Evolutionary conservation across 805 yeast species (phyloP).

Genomic region (Ogataea minuta): DNA sequence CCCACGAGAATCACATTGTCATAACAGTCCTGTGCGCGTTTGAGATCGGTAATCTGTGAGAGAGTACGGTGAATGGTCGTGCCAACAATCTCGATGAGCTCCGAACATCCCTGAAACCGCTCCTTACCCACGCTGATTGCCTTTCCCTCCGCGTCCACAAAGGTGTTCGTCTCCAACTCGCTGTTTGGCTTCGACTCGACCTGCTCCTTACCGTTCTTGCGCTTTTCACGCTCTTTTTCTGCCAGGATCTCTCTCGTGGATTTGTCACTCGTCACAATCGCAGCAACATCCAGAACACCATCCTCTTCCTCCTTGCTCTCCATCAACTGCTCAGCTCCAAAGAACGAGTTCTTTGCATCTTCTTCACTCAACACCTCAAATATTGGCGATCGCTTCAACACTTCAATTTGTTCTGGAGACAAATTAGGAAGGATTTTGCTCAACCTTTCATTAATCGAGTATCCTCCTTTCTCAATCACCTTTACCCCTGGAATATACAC

Average conservation of each 20-base stretch:
- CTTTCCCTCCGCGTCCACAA: slow-evolving; percentile 57
- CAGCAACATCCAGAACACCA: slow-evolving; percentile 84
- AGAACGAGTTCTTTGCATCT: slow-evolving; percentile 58
- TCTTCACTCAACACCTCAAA: slow-evolving; percentile 78
- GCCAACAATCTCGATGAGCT: slow-evolving; percentile 55
- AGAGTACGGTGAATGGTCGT: slow-evolving; percentile 52
- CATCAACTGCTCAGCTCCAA: slow-evolving; percentile 50
- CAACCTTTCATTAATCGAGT: slow-evolving; percentile 55
- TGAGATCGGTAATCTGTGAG: slow-evolving; percentile 54
- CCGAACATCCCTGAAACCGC: slow-evolving; percentile 77
- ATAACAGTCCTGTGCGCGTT: slow-evolving; percentile 77
- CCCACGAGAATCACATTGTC: slow-evolving; percentile 82
- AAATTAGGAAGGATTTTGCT: slow-evolving; percentile 56
- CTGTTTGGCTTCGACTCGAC: slow-evolving; percentile 45
- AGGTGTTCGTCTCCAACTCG: slow-evolving; percentile 71
- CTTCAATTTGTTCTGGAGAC: slow-evolving; percentile 59
- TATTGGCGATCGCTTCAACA: slow-evolving; percentile 68
- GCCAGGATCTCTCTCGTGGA: slow-evolving; percentile 48
- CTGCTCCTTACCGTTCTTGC: slow-evolving; percentile 17
- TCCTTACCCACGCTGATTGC: slow-evolving; percentile 78
- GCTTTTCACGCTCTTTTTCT: slow-evolving; percentile 26
- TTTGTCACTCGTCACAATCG: slow-evolving; percentile 76
- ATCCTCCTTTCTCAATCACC: slow-evolving; percentile 55
- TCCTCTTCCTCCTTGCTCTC: slow-evolving; percentile 48
- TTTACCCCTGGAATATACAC: slow-evolving; percentile 50